Evolutionary conservation across 192 early-diverging fungal species (phyloP).

Genomic region (Entophlyctis luteolus): DNA sequence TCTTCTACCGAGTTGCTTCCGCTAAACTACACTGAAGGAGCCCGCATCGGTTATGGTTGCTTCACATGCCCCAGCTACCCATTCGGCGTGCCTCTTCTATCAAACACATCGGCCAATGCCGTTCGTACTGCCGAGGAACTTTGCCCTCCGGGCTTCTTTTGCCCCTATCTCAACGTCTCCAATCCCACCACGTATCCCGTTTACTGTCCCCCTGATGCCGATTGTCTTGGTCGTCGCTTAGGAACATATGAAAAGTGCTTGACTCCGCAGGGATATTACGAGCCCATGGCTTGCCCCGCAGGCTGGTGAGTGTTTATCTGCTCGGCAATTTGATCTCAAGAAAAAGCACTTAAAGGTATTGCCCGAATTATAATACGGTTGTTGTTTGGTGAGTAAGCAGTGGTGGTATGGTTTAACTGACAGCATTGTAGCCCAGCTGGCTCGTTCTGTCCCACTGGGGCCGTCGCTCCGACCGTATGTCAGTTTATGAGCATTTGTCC

Average conservation of each 20-base stretch:
- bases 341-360: too few relatives aligned
- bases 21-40: not conserved
- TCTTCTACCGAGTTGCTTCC: not conserved
- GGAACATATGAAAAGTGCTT: not conserved
- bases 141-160: slow-evolving; percentile 26
- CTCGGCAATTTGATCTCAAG: too few relatives aligned
- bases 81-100: slow-evolving; percentile 9
- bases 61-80: not conserved
- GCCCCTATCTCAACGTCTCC: slow-evolving; percentile 5
- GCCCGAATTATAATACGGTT: slow-evolving; percentile 25
- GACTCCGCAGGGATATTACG: slow-evolving; percentile 31
- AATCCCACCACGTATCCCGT: slow-evolving; percentile 18
- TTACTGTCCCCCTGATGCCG: not conserved
- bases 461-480: slow-evolving; percentile 17
- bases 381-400: slow-evolving; percentile 25
- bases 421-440: slow-evolving; percentile 3
- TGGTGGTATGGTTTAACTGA: not conserved
- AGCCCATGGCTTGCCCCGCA: slow-evolving; percentile 35
- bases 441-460: slow-evolving; percentile 8
- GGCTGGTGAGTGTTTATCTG: too few relatives aligned
- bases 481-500: slow-evolving; percentile 31
- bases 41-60: slow-evolving; percentile 17
- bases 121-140: not conserved
- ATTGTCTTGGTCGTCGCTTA: not conserved
- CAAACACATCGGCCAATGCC: not conserved